A percentile compares a stretch with the other conserved stretches of the same genome.
These are phyloP conservation scores for Globisporangium takayamanum DNA, from an alignment of 352 stramenopile species.

Conservation along the genomic window DNA sequence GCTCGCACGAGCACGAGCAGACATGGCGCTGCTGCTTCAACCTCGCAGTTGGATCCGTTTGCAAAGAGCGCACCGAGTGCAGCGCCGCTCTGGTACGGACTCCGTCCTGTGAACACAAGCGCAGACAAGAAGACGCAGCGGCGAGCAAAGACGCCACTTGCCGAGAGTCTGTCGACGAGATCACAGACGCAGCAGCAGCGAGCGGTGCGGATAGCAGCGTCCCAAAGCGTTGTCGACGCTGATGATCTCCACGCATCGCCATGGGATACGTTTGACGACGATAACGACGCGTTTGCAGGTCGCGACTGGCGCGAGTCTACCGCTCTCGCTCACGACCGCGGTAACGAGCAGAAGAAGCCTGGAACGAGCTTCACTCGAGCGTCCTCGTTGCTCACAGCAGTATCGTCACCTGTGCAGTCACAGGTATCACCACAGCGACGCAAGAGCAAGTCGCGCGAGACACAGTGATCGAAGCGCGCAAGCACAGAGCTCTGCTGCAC, in stretches of 20 bases:
- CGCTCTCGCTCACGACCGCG: background rate
- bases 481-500: background rate
- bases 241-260: background rate
- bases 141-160: background rate
- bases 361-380: background rate
- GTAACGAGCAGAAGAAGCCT: background rate
- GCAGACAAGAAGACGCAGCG: background rate
- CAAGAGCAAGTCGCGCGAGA: background rate
- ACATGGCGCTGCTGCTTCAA: background rate
- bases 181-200: background rate
- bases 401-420: background rate
- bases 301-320: background rate
- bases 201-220: background rate
- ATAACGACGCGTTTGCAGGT: background rate
- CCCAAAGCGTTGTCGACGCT: background rate
- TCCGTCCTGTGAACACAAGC: background rate
- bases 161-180: background rate
- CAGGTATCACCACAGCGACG: background rate
- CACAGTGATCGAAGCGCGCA: background rate
- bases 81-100: constrained; percentile 9
- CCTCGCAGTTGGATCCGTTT: background rate
- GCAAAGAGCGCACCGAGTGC: background rate
- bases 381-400: background rate
- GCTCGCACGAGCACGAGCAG: no score
- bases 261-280: constrained; percentile 7